Percentiles rank a stretch among this genome's conserved stretches.
phyloP scores from a whole-genome alignment of 805 yeast species.

The Diddensiella transvaalensis region DNA sequence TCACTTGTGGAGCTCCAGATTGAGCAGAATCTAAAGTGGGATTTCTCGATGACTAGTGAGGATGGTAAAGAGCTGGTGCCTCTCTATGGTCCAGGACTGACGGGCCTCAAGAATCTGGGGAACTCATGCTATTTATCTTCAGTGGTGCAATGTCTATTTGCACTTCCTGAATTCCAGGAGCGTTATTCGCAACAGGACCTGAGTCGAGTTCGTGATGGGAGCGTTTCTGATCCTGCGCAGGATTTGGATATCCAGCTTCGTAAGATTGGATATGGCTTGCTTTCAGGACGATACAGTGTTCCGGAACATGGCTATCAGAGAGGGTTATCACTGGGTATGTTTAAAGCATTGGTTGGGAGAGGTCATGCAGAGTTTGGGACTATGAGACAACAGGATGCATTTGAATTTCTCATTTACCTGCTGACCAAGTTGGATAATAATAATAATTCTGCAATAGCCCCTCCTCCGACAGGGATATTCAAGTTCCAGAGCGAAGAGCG shows the following conservation, averaged over 20 bases:
- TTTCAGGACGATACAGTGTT: conserved; percentile 66
- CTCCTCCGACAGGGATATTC: conserved; percentile 52
- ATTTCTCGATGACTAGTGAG: conserved; percentile 72
- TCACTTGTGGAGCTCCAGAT: conserved; percentile 83
- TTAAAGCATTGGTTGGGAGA: conserved; percentile 73
- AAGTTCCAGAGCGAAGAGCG: conserved; percentile 65
- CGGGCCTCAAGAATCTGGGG: conserved; percentile 87
- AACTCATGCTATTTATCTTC: conserved; percentile 90
- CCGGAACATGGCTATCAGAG: conserved; percentile 54
- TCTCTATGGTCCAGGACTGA: conserved; percentile 69
- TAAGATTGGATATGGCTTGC: conserved; percentile 76
- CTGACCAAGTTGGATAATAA: conserved; percentile 46
- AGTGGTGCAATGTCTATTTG: conserved; percentile 67
- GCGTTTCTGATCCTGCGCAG: conserved; percentile 47
- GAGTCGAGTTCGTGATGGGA: conserved; percentile 14
- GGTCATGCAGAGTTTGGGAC: conserved; percentile 80
- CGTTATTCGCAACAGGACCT: conserved; percentile 18
- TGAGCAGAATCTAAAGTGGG: conserved; percentile 93
- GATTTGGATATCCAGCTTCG: conserved; percentile 72
- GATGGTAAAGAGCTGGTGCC: conserved; percentile 63
- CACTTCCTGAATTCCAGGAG: conserved; percentile 33
- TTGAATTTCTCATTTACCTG: conserved; percentile 75
- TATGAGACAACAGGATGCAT: conserved; percentile 91
- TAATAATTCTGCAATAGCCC: conserved; percentile 11
- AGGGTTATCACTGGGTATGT: conserved; percentile 73